Evolutionary conservation across 257 asterid genomes (phyloP).

Genomic region (Nyctanthes arbortristis): DNA sequence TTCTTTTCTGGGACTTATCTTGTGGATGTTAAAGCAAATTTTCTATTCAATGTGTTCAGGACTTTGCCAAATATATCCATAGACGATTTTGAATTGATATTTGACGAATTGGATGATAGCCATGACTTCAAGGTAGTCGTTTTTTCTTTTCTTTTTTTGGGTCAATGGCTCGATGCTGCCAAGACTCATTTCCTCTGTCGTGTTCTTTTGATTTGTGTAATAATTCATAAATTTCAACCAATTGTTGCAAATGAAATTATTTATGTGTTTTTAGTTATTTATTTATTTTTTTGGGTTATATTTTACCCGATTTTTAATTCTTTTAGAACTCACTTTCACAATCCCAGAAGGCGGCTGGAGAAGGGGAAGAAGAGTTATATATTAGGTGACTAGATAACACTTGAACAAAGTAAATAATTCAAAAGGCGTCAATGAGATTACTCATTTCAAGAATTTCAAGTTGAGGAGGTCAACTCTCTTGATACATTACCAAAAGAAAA

Average conservation of each 20-base stretch:
- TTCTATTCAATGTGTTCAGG: conserved; percentile 40
- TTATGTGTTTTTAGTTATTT: not conserved
- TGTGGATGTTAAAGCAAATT: conserved; percentile 24
- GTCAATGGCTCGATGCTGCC: not conserved
- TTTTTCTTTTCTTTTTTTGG: conserved; percentile 23
- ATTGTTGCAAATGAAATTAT: not conserved
- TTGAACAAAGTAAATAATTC: not conserved
- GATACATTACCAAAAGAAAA: too few relatives aligned
- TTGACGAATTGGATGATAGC: conserved; percentile 87
- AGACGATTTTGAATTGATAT: conserved; percentile 89
- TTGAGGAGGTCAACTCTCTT: too few relatives aligned
- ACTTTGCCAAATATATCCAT: conserved; percentile 88
- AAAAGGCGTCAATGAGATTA: too few relatives aligned
- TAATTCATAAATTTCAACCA: not conserved
- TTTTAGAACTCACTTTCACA: not conserved
- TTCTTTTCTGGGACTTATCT: conserved; percentile 13
- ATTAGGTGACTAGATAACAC: not conserved
- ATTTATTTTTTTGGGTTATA: not conserved
- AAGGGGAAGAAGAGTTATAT: not conserved
- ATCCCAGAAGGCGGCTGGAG: not conserved
- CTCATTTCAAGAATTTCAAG: too few relatives aligned
- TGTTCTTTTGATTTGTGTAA: conserved; percentile 2
- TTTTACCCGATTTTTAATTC: not conserved
- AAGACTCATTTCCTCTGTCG: not conserved
- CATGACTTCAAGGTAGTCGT: conserved; percentile 83